Percentiles rank a stretch among this genome's conserved stretches.
Evolutionary conservation across 352 stramenopile genomes (phyloP).

Genomic region (Saprolegnia parasitica): DNA sequence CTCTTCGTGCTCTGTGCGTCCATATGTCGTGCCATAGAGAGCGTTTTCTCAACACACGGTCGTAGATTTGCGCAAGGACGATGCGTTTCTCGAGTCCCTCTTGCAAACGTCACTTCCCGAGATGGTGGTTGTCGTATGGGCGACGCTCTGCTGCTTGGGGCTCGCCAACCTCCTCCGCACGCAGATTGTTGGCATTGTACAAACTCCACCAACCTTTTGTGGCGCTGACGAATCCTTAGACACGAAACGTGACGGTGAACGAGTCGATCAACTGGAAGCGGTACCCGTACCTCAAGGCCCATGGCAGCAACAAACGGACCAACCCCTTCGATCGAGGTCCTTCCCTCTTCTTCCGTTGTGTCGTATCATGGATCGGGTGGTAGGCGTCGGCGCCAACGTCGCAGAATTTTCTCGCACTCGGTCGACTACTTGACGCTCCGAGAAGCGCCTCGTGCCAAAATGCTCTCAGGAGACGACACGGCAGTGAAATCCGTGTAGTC

Average conservation of each 20-base stretch:
- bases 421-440: slow-evolving; percentile 11
- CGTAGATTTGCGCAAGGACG: slow-evolving; percentile 49
- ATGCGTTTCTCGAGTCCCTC: slow-evolving; percentile 43
- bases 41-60: slow-evolving; percentile 34
- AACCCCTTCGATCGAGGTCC: slow-evolving; percentile 17
- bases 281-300: slow-evolving; percentile 54
- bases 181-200: slow-evolving; percentile 53
- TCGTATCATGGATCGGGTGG: not conserved
- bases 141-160: slow-evolving; percentile 40
- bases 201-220: not conserved
- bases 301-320: not conserved
- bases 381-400: slow-evolving; percentile 1
- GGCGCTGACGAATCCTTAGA: not conserved
- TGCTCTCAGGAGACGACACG: too few relatives aligned
- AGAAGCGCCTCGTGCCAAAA: not conserved
- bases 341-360: not conserved
- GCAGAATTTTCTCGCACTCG: not conserved
- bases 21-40: slow-evolving; percentile 16
- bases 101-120: slow-evolving; percentile 51
- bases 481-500: too few relatives aligned
- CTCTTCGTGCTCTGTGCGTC: slow-evolving; percentile 39
- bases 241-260: slow-evolving; percentile 74
- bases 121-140: slow-evolving; percentile 60
- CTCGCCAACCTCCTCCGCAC: slow-evolving; percentile 59
- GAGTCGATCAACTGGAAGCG: slow-evolving; percentile 80